Percentiles rank a stretch among this genome's conserved stretches.
phyloP scores from a whole-genome alignment of 306 rosid genomes.

The Argentina anserina region DNA sequence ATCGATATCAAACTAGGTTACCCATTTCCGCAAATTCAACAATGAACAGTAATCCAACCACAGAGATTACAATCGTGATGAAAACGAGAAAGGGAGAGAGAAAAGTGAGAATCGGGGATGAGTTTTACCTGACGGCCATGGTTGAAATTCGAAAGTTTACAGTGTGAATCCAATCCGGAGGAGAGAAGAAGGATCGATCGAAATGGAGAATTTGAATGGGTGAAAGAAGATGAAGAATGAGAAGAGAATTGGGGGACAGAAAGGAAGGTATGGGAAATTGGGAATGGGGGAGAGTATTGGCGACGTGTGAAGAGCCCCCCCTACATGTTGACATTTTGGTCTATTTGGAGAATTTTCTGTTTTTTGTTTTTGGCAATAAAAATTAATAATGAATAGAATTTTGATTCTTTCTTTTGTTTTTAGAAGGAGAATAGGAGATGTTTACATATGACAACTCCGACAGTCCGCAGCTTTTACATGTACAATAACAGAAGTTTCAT shows the following conservation, averaged over 20 bases:
- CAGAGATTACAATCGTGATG: neutral
- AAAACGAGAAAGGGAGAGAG: neutral
- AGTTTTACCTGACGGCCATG: slow-evolving; percentile 15
- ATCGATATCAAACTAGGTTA: neutral
- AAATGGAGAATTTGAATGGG: neutral
- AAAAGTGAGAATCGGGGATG: slow-evolving; percentile 1
- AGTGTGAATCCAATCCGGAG: neutral
- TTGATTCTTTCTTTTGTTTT: no score
- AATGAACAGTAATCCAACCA: neutral
- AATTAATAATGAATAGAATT: no score
- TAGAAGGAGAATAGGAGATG: no score
- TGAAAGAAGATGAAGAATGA: neutral
- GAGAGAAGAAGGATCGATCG: neutral
- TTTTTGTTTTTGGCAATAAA: no score
- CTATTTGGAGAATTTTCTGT: no score
- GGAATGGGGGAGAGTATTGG: neutral
- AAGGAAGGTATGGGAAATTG: no score
- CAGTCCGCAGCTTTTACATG: neutral
- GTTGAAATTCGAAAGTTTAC: neutral
- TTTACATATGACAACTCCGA: no score
- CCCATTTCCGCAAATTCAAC: neutral
- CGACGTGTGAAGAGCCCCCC: neutral
- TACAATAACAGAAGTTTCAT: neutral
- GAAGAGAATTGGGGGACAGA: neutral
- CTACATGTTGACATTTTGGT: neutral